phyloP scores from a whole-genome alignment of 148 eudicot species.

The Heliosperma pusillum region DNA sequence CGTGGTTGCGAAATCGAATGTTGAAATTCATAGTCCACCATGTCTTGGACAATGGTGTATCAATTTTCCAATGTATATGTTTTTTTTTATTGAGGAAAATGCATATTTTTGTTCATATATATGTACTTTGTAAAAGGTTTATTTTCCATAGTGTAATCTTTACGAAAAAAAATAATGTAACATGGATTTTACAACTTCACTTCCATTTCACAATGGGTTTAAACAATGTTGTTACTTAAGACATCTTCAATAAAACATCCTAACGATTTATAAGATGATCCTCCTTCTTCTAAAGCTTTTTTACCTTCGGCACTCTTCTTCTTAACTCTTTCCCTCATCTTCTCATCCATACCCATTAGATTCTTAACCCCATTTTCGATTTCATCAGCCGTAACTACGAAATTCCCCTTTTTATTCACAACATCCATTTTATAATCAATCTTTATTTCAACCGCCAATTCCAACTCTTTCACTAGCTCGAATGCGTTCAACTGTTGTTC shows the following conservation, averaged over 20 bases:
- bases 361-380: not conserved
- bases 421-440: not conserved
- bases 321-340: not conserved
- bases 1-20: too few relatives aligned
- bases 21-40: too few relatives aligned
- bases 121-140: too few relatives aligned
- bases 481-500: slow-evolving; percentile 7
- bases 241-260: not conserved
- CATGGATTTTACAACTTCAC: too few relatives aligned
- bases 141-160: too few relatives aligned
- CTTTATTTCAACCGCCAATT: not conserved
- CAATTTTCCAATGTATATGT: too few relatives aligned
- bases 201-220: too few relatives aligned
- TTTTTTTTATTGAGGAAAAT: too few relatives aligned
- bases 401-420: not conserved
- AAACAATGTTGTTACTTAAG: not conserved
- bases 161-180: too few relatives aligned
- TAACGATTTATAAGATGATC: not conserved
- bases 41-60: too few relatives aligned
- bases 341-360: not conserved
- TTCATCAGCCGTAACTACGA: not conserved
- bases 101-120: too few relatives aligned
- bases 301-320: not conserved
- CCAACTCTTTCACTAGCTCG: not conserved
- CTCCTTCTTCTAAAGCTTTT: not conserved